Conservation (phyloP, 495 filamentous ascomycete species). For the Ramalina peruviana region DNA sequence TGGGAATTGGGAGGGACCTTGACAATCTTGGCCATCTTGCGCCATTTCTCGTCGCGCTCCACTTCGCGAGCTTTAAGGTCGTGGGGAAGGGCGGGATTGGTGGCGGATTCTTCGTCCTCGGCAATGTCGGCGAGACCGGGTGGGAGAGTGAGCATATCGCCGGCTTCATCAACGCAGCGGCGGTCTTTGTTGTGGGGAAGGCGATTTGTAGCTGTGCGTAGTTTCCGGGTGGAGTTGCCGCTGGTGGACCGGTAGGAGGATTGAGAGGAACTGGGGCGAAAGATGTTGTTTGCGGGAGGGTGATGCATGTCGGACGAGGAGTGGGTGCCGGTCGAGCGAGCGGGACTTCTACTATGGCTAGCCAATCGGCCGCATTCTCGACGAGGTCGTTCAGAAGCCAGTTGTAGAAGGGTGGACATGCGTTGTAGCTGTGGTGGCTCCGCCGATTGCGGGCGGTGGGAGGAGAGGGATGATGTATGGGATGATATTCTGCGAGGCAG, state of each 20-base stretch:
- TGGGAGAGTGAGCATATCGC: constrained; percentile 76
- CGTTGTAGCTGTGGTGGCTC: constrained; percentile 44
- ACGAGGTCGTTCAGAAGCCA: constrained; percentile 50
- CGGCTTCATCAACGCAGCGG: constrained; percentile 67
- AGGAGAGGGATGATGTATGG: constrained; percentile 14
- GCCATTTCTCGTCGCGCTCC: constrained; percentile 84
- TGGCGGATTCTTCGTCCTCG: constrained; percentile 47
- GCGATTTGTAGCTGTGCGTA: constrained; percentile 55
- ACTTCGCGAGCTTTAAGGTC: constrained; percentile 65
- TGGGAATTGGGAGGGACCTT: constrained; percentile 1
- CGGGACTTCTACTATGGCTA: constrained; percentile 41
- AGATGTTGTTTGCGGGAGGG: constrained; percentile 19
- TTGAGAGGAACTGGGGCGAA: constrained; percentile 33
- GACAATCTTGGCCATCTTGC: constrained; percentile 77
- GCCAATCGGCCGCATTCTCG: constrained; percentile 41
- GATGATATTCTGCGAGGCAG: constrained; percentile 27
- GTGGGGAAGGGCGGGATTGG: constrained; percentile 26
- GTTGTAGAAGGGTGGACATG: constrained; percentile 48
- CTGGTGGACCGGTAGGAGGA: constrained; percentile 28
- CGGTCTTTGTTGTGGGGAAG: constrained; percentile 65
- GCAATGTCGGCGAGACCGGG: constrained; percentile 46
- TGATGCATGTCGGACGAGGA: constrained; percentile 15
- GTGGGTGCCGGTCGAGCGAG: constrained; percentile 25
- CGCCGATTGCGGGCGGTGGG: constrained; percentile 21
- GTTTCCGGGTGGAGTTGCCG: constrained; percentile 28